A percentile compares a stretch with the other conserved stretches of the same genome.
Evolutionary conservation across 202 grass and related monocot species (phyloP).

Genomic region (Miscanthus sacchariflorus): DNA sequence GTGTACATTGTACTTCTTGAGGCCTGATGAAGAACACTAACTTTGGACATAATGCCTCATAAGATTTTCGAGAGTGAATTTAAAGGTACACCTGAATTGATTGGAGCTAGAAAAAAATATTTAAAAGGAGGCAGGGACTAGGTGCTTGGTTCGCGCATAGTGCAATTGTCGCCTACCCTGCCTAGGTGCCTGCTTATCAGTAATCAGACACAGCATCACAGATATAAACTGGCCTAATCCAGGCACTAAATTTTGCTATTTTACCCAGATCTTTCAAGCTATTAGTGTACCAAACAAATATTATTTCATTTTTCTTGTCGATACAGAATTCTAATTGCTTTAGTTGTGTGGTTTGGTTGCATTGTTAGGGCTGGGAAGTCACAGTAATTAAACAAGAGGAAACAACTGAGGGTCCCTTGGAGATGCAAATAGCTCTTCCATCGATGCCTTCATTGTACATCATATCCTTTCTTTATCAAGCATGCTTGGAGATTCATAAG

Average conservation of each 20-base stretch:
- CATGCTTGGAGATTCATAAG: constrained; percentile 98
- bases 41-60: constrained; percentile 27
- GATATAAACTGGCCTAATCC: background rate
- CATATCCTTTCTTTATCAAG: constrained; percentile 93
- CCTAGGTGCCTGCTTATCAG: constrained; percentile 17
- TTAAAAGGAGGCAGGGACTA: background rate
- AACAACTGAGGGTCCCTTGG: constrained; percentile 73
- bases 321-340: constrained; percentile 26
- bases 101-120: background rate
- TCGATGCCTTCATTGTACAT: constrained; percentile 97
- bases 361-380: constrained; percentile 95
- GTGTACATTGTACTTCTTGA: background rate
- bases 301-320: constrained; percentile 5
- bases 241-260: background rate
- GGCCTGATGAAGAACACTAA: background rate
- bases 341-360: constrained; percentile 52
- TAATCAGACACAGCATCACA: background rate
- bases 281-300: constrained; percentile 20
- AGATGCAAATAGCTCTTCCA: constrained; percentile 95
- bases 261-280: constrained; percentile 26
- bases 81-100: constrained; percentile 7
- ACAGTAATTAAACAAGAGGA: constrained; percentile 95
- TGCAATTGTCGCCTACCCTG: background rate
- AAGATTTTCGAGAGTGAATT: background rate
- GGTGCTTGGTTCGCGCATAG: background rate